Percentiles rank a stretch among this genome's conserved stretches.
Conservation (phyloP, 2,329 filamentous ascomycete species). For the Epichloe elymi region DNA sequence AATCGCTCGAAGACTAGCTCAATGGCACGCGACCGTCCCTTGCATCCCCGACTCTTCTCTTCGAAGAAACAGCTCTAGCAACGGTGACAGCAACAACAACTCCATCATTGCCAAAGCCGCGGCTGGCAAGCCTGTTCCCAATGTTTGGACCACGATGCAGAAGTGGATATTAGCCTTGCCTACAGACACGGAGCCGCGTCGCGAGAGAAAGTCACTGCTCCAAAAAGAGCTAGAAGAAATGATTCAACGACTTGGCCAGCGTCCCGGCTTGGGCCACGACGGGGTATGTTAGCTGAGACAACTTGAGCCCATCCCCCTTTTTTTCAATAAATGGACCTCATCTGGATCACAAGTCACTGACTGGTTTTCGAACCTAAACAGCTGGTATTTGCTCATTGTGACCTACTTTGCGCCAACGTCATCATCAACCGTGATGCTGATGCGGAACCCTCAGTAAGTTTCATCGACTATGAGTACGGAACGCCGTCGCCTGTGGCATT, state of each 20-base stretch:
- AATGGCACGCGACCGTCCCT: slow-evolving; percentile 77
- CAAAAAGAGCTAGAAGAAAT: slow-evolving; percentile 64
- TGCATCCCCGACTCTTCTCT: slow-evolving; percentile 31
- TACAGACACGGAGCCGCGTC: slow-evolving; percentile 54
- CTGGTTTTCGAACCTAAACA: slow-evolving; percentile 18
- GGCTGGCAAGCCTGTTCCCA: slow-evolving; percentile 62
- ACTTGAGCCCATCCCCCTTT: background rate
- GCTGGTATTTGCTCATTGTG: slow-evolving; percentile 90
- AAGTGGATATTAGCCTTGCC: slow-evolving; percentile 89
- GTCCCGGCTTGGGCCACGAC: slow-evolving; percentile 61
- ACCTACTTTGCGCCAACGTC: slow-evolving; percentile 91
- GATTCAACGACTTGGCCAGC: slow-evolving; percentile 58
- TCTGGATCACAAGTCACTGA: slow-evolving; percentile 6
- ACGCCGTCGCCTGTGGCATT: slow-evolving; percentile 90
- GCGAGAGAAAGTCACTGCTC: slow-evolving; percentile 50
- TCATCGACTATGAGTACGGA: slow-evolving; percentile 98
- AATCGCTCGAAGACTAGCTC: slow-evolving; percentile 69
- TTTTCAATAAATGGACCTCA: background rate
- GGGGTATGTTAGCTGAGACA: slow-evolving; percentile 40
- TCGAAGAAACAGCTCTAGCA: slow-evolving; percentile 23
- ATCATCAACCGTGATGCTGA: slow-evolving; percentile 51
- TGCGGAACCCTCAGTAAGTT: slow-evolving; percentile 38
- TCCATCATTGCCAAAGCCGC: slow-evolving; percentile 37
- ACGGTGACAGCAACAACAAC: slow-evolving; percentile 21
- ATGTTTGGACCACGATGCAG: slow-evolving; percentile 89